Evolutionary conservation across 2,329 filamentous ascomycete genomes (phyloP).

Genomic region (Didymella lethalis): DNA sequence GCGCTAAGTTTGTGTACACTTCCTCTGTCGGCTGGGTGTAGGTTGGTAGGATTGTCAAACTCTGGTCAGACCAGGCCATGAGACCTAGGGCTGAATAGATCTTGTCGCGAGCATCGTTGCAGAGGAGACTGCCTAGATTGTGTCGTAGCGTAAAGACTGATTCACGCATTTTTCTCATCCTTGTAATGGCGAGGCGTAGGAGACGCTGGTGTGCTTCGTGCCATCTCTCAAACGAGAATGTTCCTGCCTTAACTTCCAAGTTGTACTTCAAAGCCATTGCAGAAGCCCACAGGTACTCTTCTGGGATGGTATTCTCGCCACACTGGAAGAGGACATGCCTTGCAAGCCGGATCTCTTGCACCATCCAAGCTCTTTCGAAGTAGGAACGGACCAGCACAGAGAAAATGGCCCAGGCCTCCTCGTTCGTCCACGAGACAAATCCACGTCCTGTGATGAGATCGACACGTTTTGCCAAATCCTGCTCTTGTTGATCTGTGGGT

Average conservation of each 20-base stretch:
- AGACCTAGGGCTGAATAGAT: background rate
- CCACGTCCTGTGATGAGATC: background rate
- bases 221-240: background rate
- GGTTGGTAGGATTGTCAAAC: background rate
- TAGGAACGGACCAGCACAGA: background rate
- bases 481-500: background rate
- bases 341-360: background rate
- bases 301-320: background rate
- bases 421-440: background rate
- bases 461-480: background rate
- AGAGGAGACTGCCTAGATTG: background rate
- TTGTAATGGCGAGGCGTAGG: background rate
- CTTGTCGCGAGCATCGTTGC: slow-evolving; percentile 1
- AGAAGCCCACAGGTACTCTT: background rate
- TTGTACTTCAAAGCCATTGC: background rate
- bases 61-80: background rate
- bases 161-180: background rate
- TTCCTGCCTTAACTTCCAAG: background rate
- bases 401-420: background rate
- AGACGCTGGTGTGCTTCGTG: background rate
- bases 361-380: background rate
- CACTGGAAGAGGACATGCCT: background rate
- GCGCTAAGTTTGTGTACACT: background rate
- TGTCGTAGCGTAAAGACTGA: background rate
- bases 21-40: background rate